These are phyloP conservation scores for Lepiota brunneoincarnata DNA, from an alignment of 768 basidiomycete genomes.

Conservation along the genomic window DNA sequence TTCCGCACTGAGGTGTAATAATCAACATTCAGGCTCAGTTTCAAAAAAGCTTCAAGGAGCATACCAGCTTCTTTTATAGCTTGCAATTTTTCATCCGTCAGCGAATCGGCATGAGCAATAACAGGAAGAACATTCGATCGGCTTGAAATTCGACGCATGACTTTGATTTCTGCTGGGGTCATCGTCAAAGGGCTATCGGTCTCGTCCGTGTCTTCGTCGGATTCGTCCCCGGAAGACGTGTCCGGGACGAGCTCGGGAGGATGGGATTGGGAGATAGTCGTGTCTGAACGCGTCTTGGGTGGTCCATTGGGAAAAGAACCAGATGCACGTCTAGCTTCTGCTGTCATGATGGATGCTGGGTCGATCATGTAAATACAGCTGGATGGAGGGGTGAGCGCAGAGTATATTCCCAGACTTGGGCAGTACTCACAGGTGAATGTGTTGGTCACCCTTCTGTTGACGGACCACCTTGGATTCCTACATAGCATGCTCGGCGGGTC, in stretches of 20 bases:
- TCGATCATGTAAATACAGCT: conserved; percentile 88
- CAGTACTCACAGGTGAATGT: conserved; percentile 75
- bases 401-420: conserved; percentile 4
- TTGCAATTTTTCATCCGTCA: conserved; percentile 74
- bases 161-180: conserved; percentile 76
- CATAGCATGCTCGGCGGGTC: conserved; percentile 3
- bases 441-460: conserved; percentile 85
- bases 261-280: conserved; percentile 52
- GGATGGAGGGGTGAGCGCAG: conserved; percentile 14
- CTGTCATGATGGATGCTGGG: conserved; percentile 64
- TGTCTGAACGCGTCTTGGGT: conserved; percentile 60
- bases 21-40: conserved; percentile 1
- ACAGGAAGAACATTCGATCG: conserved; percentile 82
- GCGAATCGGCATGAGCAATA: conserved; percentile 75
- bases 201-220: conserved; percentile 43
- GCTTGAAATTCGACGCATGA: conserved; percentile 70
- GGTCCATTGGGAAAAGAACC: conserved; percentile 35
- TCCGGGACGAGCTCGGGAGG: conserved; percentile 57
- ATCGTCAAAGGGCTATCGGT: conserved; percentile 54
- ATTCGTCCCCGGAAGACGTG: conserved; percentile 47
- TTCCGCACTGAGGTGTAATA: conserved; percentile 43
- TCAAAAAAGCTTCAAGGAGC: conserved; percentile 16
- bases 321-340: conserved; percentile 43
- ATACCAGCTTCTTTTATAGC: conserved; percentile 64
- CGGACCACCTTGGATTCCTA: conserved; percentile 89